phyloP scores from a whole-genome alignment of 768 basidiomycete species.

The Mycena latifolia region DNA sequence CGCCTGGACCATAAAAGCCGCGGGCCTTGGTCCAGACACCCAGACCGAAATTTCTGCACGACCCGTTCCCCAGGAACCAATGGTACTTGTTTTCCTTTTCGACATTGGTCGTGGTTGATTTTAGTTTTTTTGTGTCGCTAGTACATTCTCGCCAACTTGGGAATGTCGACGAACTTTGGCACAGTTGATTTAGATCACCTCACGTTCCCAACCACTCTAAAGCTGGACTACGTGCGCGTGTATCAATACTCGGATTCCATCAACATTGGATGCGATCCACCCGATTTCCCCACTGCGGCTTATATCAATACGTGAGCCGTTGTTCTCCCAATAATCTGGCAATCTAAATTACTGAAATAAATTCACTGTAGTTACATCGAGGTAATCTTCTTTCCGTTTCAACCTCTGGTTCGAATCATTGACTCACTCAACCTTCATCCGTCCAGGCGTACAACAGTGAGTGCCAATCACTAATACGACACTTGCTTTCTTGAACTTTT shows the following conservation, averaged over 20 bases:
- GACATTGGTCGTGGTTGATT: background rate
- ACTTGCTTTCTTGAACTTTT: conserved; percentile 47
- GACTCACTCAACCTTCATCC: background rate
- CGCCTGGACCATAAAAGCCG: conserved; percentile 70
- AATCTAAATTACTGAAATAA: background rate
- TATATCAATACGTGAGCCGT: conserved; percentile 68
- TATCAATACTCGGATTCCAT: conserved; percentile 67
- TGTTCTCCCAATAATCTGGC: background rate
- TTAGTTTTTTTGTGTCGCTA: conserved; percentile 27
- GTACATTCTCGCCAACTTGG: conserved; percentile 66
- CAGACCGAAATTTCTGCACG: conserved; percentile 60
- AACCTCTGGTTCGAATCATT: background rate
- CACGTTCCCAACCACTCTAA: conserved; percentile 63
- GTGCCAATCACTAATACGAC: conserved; percentile 41
- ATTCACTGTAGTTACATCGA: conserved; percentile 9
- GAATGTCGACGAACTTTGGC: conserved; percentile 51
- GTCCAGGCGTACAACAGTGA: conserved; percentile 19
- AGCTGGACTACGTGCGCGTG: conserved; percentile 77
- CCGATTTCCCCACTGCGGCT: conserved; percentile 66
- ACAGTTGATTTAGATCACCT: conserved; percentile 55
- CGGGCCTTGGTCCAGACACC: conserved; percentile 66
- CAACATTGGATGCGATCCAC: conserved; percentile 77
- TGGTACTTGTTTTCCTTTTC: conserved; percentile 53
- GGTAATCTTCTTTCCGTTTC: background rate
- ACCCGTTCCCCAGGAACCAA: conserved; percentile 75